Conservation (phyloP, 306 rosid species). For the Delonix regia region DNA sequence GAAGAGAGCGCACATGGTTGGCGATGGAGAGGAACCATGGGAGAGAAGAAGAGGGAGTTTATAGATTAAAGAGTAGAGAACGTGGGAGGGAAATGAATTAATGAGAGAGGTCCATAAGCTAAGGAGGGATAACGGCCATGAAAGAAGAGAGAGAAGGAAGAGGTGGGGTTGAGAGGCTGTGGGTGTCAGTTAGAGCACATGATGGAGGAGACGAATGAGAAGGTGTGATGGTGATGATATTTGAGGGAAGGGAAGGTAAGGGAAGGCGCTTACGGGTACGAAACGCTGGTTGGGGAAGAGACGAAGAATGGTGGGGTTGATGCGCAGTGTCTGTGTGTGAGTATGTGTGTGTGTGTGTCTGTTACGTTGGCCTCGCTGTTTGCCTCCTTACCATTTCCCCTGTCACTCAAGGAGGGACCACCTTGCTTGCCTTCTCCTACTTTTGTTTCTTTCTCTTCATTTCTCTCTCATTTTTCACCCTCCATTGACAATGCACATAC, state of each 20-base stretch:
- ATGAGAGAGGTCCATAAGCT: neutral
- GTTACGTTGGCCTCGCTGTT: neutral
- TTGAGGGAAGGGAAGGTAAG: neutral
- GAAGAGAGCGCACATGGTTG: conserved; percentile 71
- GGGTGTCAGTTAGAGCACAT: conserved; percentile 8
- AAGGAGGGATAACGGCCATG: neutral
- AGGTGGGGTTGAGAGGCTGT: neutral
- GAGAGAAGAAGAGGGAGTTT: conserved; percentile 24
- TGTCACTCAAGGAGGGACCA: neutral
- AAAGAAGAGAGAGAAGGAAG: neutral
- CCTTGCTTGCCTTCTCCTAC: too few relatives aligned
- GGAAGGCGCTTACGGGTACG: neutral
- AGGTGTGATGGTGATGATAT: neutral
- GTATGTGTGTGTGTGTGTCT: too few relatives aligned
- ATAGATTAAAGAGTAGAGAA: neutral
- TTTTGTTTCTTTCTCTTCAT: neutral
- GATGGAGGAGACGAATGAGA: too few relatives aligned
- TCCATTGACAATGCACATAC: neutral
- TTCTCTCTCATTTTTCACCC: neutral
- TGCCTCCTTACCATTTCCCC: neutral
- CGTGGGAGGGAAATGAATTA: neutral
- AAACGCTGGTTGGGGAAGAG: neutral
- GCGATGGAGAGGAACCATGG: conserved; percentile 62
- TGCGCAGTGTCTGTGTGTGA: too few relatives aligned
- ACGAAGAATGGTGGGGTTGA: too few relatives aligned